Percentiles rank a stretch among this genome's conserved stretches.
phyloP scores from a whole-genome alignment of 1,284 basidiomycete genomes.

The Trichosporon sp. region DNA sequence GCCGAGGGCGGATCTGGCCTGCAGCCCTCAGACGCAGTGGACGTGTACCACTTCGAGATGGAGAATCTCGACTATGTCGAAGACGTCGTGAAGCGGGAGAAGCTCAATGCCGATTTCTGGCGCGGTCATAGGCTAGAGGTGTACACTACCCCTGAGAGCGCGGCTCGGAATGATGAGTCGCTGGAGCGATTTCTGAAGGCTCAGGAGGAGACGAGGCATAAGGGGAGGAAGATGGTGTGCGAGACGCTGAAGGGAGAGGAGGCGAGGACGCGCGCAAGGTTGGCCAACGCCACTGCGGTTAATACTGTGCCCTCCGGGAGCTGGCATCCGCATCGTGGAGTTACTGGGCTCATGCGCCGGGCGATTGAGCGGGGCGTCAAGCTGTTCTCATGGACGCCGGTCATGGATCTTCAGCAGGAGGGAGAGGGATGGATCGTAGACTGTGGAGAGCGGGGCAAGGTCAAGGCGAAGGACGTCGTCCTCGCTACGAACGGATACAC shows the following conservation, averaged over 20 bases:
- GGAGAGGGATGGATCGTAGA: slow-evolving; percentile 21
- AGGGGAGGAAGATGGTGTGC: neutral
- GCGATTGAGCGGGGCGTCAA: slow-evolving; percentile 21
- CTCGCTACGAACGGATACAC: too few species aligned
- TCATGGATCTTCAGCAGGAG: neutral
- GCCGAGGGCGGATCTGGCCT: slow-evolving; percentile 43
- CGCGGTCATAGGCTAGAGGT: slow-evolving; percentile 38
- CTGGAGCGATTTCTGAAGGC: slow-evolving; percentile 1
- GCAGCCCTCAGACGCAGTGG: slow-evolving; percentile 50
- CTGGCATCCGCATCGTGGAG: slow-evolving; percentile 32
- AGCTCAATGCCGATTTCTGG: slow-evolving; percentile 43
- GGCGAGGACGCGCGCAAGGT: slow-evolving; percentile 17
- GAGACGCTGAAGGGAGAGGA: slow-evolving; percentile 16
- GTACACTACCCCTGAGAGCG: neutral
- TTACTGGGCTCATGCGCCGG: slow-evolving; percentile 26
- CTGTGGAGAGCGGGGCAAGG: too few species aligned
- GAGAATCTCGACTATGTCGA: slow-evolving; percentile 69
- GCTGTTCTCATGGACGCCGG: slow-evolving; percentile 31
- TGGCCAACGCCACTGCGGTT: slow-evolving; percentile 16
- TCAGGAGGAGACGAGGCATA: neutral
- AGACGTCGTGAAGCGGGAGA: slow-evolving; percentile 61
- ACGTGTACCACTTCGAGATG: slow-evolving; percentile 64
- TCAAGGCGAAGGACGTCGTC: too few species aligned
- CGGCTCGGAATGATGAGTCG: neutral
- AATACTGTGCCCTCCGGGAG: slow-evolving; percentile 17